These are phyloP conservation scores for Melastoma malabathricum DNA, from an alignment of 345 rosid species.

Conservation along the genomic window DNA sequence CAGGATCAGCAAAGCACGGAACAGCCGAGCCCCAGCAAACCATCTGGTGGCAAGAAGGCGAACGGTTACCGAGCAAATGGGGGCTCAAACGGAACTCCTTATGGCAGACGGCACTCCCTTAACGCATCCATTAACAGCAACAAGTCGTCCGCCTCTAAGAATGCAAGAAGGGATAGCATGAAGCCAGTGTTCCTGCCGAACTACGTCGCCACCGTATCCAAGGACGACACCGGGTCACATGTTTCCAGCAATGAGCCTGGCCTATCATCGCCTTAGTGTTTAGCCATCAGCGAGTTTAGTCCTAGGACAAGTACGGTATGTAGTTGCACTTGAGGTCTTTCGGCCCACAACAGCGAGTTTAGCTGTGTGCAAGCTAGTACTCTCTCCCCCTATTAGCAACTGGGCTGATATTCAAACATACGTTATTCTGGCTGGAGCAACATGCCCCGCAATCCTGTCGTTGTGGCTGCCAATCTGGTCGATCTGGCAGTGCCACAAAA, in stretches of 20 bases:
- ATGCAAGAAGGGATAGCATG: conserved; percentile 40
- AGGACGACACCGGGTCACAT: conserved; percentile 58
- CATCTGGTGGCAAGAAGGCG: conserved; percentile 50
- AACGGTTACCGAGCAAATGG: conserved; percentile 60
- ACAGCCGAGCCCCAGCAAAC: conserved; percentile 80
- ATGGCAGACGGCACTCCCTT: conserved; percentile 51
- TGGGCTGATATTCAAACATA: no score
- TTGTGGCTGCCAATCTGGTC: no score
- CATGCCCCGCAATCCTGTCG: no score
- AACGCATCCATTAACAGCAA: conserved; percentile 55
- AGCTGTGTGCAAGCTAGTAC: no score
- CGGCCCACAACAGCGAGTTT: no score
- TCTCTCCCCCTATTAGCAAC: no score
- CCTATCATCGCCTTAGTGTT: conserved; percentile 49
- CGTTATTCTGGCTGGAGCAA: no score
- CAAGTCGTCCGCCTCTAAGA: conserved; percentile 47
- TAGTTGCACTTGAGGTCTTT: no score
- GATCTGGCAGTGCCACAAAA: no score
- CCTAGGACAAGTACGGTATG: no score
- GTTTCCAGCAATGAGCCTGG: conserved; percentile 55
- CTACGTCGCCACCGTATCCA: conserved; percentile 18
- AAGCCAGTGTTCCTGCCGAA: conserved; percentile 23
- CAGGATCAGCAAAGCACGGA: conserved; percentile 71
- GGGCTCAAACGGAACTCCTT: conserved; percentile 63
- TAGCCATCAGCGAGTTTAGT: no score